Conservation (phyloP, 1,284 basidiomycete genomes). For the Microbotryomycetes sp. region DNA sequence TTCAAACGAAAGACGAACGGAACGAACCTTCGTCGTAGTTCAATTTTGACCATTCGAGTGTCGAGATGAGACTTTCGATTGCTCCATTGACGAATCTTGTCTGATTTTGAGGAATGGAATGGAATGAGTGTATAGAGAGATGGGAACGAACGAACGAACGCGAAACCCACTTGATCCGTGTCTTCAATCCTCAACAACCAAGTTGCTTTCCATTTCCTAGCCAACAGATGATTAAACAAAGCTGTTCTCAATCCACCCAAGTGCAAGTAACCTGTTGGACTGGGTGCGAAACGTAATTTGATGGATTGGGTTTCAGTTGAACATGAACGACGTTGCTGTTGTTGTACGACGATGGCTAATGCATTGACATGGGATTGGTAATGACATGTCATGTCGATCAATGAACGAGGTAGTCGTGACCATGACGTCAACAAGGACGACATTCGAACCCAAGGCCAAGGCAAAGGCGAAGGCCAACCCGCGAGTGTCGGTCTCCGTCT, state of each 20-base stretch:
- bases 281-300: conserved; percentile 86
- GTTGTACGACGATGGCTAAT: too few species aligned
- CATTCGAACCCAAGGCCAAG: too few species aligned
- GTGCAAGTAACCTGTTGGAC: conserved; percentile 89
- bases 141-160: neutral
- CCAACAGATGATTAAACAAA: conserved; percentile 83
- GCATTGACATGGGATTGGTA: too few species aligned
- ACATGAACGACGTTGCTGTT: too few species aligned
- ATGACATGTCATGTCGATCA: neutral
- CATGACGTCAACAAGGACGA: too few species aligned
- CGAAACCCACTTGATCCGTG: conserved; percentile 68
- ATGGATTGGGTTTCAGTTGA: conserved; percentile 1
- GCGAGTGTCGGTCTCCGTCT: neutral
- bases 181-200: conserved; percentile 94
- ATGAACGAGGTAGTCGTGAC: too few species aligned
- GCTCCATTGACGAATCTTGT: conserved; percentile 72
- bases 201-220: conserved; percentile 69
- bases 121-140: neutral
- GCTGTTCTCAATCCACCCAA: conserved; percentile 95
- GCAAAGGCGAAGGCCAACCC: neutral
- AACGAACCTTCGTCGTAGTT: conserved; percentile 76
- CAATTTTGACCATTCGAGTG: conserved; percentile 86
- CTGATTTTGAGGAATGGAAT: conserved; percentile 46
- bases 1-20: neutral
- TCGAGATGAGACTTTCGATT: conserved; percentile 67